phyloP scores from a whole-genome alignment of 1,284 basidiomycete species.

The Apiotrichum montevideense region DNA sequence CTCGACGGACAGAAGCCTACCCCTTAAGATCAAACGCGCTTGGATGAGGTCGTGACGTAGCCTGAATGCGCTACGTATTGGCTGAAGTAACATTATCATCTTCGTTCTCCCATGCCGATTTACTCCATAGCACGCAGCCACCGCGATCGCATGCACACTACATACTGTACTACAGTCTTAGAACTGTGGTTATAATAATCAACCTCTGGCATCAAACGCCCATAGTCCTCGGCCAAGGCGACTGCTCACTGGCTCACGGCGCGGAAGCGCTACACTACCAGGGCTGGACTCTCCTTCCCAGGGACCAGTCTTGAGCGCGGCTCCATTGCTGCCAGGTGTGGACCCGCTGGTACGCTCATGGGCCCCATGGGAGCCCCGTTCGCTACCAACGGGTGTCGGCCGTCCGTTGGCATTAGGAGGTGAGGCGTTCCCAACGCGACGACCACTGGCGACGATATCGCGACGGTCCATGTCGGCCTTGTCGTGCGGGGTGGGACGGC shows the following conservation, averaged over 20 bases:
- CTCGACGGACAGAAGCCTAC: too few species aligned
- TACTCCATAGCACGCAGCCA: too few species aligned
- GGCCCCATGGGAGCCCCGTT: neutral
- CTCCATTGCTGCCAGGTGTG: neutral
- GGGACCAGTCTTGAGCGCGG: neutral
- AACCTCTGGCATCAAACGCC: constrained; percentile 29
- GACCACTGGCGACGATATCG: constrained; percentile 30
- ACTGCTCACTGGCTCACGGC: constrained; percentile 15
- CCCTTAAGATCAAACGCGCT: too few species aligned
- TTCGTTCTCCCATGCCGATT: too few species aligned
- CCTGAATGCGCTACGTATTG: too few species aligned
- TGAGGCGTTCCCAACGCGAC: constrained; percentile 27
- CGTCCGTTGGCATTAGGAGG: constrained; percentile 15
- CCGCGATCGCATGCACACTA: too few species aligned
- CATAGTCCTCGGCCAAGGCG: constrained; percentile 31
- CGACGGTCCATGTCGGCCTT: constrained; percentile 29
- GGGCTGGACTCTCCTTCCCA: constrained; percentile 6
- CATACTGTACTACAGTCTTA: too few species aligned
- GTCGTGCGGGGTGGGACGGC: neutral
- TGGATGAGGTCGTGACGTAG: too few species aligned
- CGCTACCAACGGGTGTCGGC: neutral
- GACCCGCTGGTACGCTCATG: neutral
- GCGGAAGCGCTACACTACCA: constrained; percentile 22
- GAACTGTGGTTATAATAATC: neutral
- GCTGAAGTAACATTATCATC: too few species aligned